Evolutionary conservation across 345 rosid genomes (phyloP).

Genomic region (Atalantia buxifolia): DNA sequence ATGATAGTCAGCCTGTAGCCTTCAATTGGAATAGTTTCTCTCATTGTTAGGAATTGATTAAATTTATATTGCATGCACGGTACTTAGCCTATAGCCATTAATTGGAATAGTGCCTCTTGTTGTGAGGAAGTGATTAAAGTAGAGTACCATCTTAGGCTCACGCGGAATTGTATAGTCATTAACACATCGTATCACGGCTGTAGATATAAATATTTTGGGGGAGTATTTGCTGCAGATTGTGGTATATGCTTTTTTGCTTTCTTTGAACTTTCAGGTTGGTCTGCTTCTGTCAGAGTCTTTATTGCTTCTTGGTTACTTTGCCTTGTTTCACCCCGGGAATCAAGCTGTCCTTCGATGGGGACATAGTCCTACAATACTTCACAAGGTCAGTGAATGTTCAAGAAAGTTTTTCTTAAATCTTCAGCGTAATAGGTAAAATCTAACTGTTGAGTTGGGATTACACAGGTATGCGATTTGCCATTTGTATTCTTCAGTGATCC

Average conservation of each 20-base stretch:
- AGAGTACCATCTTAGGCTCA: background rate
- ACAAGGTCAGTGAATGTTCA: conserved; percentile 49
- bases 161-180: background rate
- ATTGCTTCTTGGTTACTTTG: conserved; percentile 62
- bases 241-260: background rate
- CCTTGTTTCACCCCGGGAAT: conserved; percentile 65
- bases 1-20: background rate
- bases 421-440: conserved; percentile 6
- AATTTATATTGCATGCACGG: no score
- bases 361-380: conserved; percentile 75
- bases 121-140: background rate
- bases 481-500: conserved; percentile 74
- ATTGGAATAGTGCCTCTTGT: background rate
- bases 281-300: conserved; percentile 64
- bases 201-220: background rate
- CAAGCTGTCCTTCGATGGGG: conserved; percentile 86
- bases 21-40: background rate
- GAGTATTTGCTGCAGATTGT: background rate
- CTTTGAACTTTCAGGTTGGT: conserved; percentile 42
- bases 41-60: no score
- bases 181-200: background rate
- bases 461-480: conserved; percentile 80
- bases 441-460: conserved; percentile 21
- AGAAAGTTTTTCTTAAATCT: background rate
- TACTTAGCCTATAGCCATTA: no score